Percentiles rank a stretch among this genome's conserved stretches.
Conservation (phyloP, 2,329 filamentous ascomycete species). For the Chaetomiaceae sp. region DNA sequence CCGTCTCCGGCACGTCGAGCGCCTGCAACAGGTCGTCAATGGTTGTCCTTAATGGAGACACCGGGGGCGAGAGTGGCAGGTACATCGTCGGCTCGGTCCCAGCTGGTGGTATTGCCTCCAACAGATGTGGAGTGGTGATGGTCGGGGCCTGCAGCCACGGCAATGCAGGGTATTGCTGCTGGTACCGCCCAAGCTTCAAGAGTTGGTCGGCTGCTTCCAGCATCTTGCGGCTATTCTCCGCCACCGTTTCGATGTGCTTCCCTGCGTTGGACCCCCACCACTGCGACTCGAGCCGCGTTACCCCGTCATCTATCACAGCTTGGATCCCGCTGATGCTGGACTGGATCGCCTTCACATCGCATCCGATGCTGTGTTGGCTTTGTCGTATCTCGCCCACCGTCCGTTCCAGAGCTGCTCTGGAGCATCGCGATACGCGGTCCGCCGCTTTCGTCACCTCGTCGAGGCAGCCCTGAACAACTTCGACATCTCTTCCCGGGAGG, state of each 20-base stretch:
- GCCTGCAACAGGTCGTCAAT: not conserved
- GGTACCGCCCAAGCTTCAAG: not conserved
- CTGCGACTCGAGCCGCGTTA: not conserved
- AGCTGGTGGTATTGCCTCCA: not conserved
- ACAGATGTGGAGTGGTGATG: not conserved
- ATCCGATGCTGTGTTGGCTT: not conserved
- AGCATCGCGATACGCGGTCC: not conserved
- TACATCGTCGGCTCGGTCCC: not conserved
- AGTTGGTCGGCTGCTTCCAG: not conserved
- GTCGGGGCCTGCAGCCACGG: not conserved
- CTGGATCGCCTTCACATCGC: not conserved
- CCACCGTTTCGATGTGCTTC: not conserved
- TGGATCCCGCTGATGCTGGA: not conserved
- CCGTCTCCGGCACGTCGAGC: not conserved
- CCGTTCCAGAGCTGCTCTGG: not conserved
- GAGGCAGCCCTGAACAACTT: not conserved
- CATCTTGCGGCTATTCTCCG: not conserved
- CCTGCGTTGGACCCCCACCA: not conserved
- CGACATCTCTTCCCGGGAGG: not conserved
- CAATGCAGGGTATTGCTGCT: not conserved
- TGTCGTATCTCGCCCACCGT: not conserved
- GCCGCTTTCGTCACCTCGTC: not conserved
- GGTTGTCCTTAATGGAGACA: not conserved
- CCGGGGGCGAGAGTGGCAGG: not conserved
- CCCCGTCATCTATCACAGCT: not conserved